Conservation (phyloP, 2,329 filamentous ascomycete species). For the Phialocephala subalpina region DNA sequence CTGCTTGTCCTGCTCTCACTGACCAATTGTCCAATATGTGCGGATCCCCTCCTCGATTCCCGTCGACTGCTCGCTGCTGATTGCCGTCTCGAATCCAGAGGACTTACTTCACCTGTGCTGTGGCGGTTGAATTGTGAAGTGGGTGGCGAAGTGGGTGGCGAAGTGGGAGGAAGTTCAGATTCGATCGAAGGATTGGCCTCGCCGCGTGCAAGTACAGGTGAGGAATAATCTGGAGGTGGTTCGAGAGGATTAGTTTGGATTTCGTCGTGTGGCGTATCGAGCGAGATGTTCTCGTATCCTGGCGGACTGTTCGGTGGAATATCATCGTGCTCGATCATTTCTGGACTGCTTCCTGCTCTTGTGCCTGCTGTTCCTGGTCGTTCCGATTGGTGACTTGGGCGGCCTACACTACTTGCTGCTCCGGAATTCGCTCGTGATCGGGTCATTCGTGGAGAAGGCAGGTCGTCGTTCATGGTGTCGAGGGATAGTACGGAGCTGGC, state of each 20-base stretch:
- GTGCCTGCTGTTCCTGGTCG: slow-evolving; percentile 22
- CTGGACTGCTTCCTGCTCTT: slow-evolving; percentile 42
- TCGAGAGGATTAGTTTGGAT: slow-evolving; percentile 24
- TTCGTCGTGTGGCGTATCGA: slow-evolving; percentile 35
- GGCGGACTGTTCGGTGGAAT: slow-evolving; percentile 41
- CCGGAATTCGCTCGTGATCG: slow-evolving; percentile 54
- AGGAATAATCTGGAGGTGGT: slow-evolving; percentile 42
- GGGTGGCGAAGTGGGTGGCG: no score
- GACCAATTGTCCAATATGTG: slow-evolving; percentile 27
- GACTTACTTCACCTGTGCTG: neutral
- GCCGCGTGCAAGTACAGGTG: slow-evolving; percentile 34
- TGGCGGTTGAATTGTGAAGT: slow-evolving; percentile 13
- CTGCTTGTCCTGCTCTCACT: slow-evolving; percentile 29
- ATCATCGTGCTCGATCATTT: slow-evolving; percentile 42
- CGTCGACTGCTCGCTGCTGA: slow-evolving; percentile 10
- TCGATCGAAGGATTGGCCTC: slow-evolving; percentile 21
- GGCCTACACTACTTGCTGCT: slow-evolving; percentile 49
- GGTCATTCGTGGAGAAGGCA: slow-evolving; percentile 50
- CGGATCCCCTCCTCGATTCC: slow-evolving; percentile 31
- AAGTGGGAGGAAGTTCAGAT: slow-evolving; percentile 18
- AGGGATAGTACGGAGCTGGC: slow-evolving; percentile 65
- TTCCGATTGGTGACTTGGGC: slow-evolving; percentile 27
- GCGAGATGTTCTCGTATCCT: slow-evolving; percentile 43
- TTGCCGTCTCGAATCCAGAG: slow-evolving; percentile 6
- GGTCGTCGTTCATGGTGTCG: slow-evolving; percentile 52